Conservation (phyloP, 345 rosid genomes). For the Passiflora organensis region DNA sequence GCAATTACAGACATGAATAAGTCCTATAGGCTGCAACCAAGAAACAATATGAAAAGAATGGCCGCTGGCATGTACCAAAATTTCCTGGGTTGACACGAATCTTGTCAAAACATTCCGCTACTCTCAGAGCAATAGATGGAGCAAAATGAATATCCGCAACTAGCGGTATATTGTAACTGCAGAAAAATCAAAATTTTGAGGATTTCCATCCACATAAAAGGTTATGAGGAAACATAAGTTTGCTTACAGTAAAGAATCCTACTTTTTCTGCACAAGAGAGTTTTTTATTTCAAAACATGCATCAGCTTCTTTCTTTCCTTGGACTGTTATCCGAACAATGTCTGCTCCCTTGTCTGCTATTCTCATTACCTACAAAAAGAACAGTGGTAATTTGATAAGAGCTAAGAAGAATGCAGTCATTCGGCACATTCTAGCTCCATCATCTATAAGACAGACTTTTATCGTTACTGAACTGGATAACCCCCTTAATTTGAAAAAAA, state of each 20-base stretch:
- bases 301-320: slow-evolving; percentile 97
- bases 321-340: slow-evolving; percentile 92
- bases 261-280: slow-evolving; percentile 89
- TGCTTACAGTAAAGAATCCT: not conserved
- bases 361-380: slow-evolving; percentile 65
- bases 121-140: slow-evolving; percentile 81
- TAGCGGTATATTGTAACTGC: slow-evolving; percentile 90
- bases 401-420: slow-evolving; percentile 1
- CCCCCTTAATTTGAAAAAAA: too few relatives aligned
- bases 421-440: too few relatives aligned
- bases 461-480: too few relatives aligned
- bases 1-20: slow-evolving; percentile 26
- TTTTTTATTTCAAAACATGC: slow-evolving; percentile 95
- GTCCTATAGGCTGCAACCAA: slow-evolving; percentile 10
- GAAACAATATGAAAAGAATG: slow-evolving; percentile 13
- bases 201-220: slow-evolving; percentile 4
- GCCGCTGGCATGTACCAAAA: slow-evolving; percentile 47
- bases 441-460: too few relatives aligned
- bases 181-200: slow-evolving; percentile 21
- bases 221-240: not conserved
- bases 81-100: slow-evolving; percentile 99
- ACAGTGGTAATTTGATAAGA: slow-evolving; percentile 7
- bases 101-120: slow-evolving; percentile 95
- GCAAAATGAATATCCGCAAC: slow-evolving; percentile 99
- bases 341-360: slow-evolving; percentile 93